Evolutionary conservation across 768 basidiomycete genomes (phyloP), one percentile per base, ranked within the genome.

Genomic region (Boletus pseudopeckii): DNA sequence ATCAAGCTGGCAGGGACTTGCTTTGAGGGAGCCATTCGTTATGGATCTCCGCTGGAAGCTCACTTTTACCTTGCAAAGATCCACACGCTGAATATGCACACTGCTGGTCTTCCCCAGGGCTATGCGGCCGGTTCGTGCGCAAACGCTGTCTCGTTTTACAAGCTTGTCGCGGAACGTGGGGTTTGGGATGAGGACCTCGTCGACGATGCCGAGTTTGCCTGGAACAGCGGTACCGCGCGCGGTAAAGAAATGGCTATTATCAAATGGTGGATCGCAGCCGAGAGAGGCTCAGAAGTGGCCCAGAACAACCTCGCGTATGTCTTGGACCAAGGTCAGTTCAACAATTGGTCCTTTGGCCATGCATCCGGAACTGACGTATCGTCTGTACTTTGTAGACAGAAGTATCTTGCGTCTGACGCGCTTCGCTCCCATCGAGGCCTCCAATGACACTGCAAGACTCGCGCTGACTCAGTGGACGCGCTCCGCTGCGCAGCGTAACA

Each of bases 231-330:
- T 11, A 81, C 82, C 2, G 84, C 87, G 38, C 75, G 82, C 41
- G 90, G 88, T 32, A 85, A 84, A 64, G 86, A 92, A 58, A 79
- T 82, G 48, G 96, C 96, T 3, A 84, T 98, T 73, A 72, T 98
- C 32, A 86, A 88, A 45, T 99, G 97, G 92, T 92, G 87, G 89
- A 81, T 97, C 47, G 92, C 93, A 32, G 92, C 92, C 9, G 97
- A 99, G 74, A 74, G 90, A 55, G 97, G 97, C 0, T 87, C 81
- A 26, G 97, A 99, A 71, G 78, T 86, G 26, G 95, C 92, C 2
- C 96, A 98, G 74, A 98, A 93, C 64, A 98, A 99, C 64, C 74
- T 99, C 17, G 97, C 94, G 0, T 95, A 84, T 69, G 78, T 93
- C 48, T 75, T 98, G 55, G 96, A 98, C 66, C 90, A 94, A 80